These are phyloP conservation scores for Talaromyces sp. DNA, from an alignment of 2,329 filamentous ascomycete species.

Conservation along the genomic window DNA sequence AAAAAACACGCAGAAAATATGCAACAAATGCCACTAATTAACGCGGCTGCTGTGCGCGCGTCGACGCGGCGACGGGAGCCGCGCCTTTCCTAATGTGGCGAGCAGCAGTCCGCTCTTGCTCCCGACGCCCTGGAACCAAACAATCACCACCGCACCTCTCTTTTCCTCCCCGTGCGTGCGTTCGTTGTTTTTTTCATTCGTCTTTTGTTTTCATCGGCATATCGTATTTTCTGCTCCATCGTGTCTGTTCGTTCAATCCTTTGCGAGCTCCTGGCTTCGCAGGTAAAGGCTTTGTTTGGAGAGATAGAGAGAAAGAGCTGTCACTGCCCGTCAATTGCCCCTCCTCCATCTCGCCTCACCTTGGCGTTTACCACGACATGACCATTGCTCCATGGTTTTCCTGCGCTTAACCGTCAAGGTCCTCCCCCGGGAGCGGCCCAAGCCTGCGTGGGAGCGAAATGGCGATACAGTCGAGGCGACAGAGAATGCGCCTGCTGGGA, in stretches of 20 bases:
- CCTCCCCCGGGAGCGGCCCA: constrained; percentile 18
- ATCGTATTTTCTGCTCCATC: not conserved
- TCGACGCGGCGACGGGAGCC: not conserved
- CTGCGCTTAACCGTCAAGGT: constrained; percentile 33
- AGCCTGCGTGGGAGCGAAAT: constrained; percentile 11
- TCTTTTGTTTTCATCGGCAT: not conserved
- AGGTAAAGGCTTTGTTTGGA: not conserved
- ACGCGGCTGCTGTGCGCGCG: not conserved
- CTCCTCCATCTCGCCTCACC: not conserved
- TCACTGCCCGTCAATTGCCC: not conserved
- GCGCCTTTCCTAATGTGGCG: not conserved
- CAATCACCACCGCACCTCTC: not conserved
- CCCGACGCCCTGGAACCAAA: not conserved
- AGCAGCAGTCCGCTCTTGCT: not conserved
- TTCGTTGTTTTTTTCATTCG: not conserved
- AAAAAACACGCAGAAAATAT: too few species aligned
- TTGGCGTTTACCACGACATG: not conserved
- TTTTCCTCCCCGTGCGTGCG: not conserved
- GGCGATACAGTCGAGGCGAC: constrained; percentile 12
- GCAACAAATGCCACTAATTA: not conserved
- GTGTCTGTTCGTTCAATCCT: not conserved
- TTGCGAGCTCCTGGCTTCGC: not conserved
- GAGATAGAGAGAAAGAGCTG: not conserved
- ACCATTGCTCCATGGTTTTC: constrained; percentile 24
- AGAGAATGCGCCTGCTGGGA: constrained; percentile 10